Evolutionary conservation across 2,329 filamentous ascomycete genomes (phyloP), one percentile per base, ranked within the genome.

Genomic region (Xylaria hypoxylon): DNA sequence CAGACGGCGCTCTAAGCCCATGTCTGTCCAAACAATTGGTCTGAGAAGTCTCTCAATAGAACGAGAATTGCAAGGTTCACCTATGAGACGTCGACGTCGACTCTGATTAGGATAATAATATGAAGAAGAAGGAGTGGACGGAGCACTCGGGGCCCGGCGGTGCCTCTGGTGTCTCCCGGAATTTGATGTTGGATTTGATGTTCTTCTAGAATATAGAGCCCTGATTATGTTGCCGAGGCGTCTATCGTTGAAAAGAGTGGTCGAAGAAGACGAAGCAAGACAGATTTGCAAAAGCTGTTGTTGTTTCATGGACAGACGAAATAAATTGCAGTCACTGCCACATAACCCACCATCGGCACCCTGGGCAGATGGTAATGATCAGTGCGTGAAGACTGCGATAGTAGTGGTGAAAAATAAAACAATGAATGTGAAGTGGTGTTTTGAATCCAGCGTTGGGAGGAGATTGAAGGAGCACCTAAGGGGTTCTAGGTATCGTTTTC

Each of bases 221-320:
- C 59, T 63, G 55, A 73, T 69, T 52, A 77, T 69, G 59, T 68
- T 71, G 67, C 70, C 70, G 55, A 76, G 59, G 26, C 70, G 72
- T 52, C 68, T 72, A 61, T 75, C 62, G 67, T 72, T 70, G 60
- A 75, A 76, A 72, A 75, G 74, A 75, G 73, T 67, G 72, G 72
- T 72, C 67, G 73, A 77, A 70, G 67, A 71, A 60, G 71, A 66
- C 59, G 73, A 72, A 70, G 76, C 67, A 50, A 75, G 73, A 66
- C 71, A 77, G 71, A 77, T 75, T 72, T 75, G 74, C 62, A 77
- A 48, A 68, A 74, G 73, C 65, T 70, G 72, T 64, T 65, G 68
- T 50, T 72, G 70, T 74, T 74, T 76, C 76, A 78, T 78, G 71
- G 73, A 73, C 67, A 70, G 69, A 72, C 65, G 67, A 71, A 72